Conservation (phyloP, 306 rosid genomes). For the Rosa persica region DNA sequence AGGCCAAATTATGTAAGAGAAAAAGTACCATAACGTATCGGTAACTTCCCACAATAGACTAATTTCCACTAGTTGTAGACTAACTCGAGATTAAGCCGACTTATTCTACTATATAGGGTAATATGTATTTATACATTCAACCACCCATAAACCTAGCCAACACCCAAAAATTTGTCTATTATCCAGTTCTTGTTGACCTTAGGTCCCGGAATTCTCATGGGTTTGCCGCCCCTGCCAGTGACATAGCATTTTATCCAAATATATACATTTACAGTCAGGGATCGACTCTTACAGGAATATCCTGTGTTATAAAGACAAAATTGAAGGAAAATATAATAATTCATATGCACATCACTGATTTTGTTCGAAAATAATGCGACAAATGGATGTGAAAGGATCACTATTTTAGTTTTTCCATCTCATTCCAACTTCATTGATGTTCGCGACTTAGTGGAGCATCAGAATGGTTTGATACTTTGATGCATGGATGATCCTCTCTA, state of each 20-base stretch:
- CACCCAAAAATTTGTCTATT: not conserved
- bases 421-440: not conserved
- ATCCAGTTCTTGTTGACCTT: no score
- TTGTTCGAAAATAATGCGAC: not conserved
- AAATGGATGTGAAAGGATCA: not conserved
- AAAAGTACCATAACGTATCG: not conserved
- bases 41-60: not conserved
- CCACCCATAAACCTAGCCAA: not conserved
- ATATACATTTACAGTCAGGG: not conserved
- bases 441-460: not conserved
- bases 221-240: not conserved
- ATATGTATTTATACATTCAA: no score
- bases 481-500: not conserved
- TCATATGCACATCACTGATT: not conserved
- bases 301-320: not conserved
- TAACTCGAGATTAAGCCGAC: not conserved
- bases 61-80: no score
- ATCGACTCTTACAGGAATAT: not conserved
- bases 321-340: not conserved
- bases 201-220: no score
- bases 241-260: not conserved
- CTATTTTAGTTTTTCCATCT: not conserved
- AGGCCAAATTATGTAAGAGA: no score
- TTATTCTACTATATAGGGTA: no score
- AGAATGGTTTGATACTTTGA: constrained; percentile 16